Base-by-base conservation (phyloP, 2,329 filamentous ascomycete genomes). In the Alternaria conjuncta region DNA sequence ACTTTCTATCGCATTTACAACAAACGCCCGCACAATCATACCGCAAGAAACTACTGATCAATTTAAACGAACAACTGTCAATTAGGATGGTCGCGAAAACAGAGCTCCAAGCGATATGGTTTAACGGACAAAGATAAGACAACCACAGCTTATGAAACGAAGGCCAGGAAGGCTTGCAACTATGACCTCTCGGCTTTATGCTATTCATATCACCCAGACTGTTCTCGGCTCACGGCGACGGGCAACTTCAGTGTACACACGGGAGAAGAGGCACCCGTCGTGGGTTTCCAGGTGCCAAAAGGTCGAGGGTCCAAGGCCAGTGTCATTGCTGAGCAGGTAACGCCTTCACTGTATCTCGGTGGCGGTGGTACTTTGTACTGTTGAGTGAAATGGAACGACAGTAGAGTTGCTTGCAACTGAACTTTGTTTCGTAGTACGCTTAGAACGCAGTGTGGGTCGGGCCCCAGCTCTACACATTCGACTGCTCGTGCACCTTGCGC, bases 271-370 rank as follows among this genome's bases (percentile, higher is more conserved):
- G 50, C 57, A 43, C 21, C 55, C 20, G 41, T 60, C 18, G 41
- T 60, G 25, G 57, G 57, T 20, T 60, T 60, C 41, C 47, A 47
- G 41, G 55, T 55, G n/a, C 50, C 41, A n/a, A 60, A 60, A 55
- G 26, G 41, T 60, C 4, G 25, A 32, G 23, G n/a, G 32, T 18
- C 21, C 44, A 32, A 49, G 50, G 32, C 51, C 12, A 43, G 41
- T 47, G 23, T 56, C 25, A 56, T 28, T 50, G 51, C 18, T 60
- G 26, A 47, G 28, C 28, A 9, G 49, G 21, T 23, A 18, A 32
- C 18, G n/a, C 21, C 18, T 36, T 11, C 43, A 45, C 43, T 20
- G n/a, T 20, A 21, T 26, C 49, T 36, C 28, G 13, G 18, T n/a
- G 28, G 26, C 20, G 15, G 6, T 23, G 2, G 4, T 8, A 20